phyloP scores from a whole-genome alignment of 139 green algal genomes.

The Chlamydomonas applanata region DNA sequence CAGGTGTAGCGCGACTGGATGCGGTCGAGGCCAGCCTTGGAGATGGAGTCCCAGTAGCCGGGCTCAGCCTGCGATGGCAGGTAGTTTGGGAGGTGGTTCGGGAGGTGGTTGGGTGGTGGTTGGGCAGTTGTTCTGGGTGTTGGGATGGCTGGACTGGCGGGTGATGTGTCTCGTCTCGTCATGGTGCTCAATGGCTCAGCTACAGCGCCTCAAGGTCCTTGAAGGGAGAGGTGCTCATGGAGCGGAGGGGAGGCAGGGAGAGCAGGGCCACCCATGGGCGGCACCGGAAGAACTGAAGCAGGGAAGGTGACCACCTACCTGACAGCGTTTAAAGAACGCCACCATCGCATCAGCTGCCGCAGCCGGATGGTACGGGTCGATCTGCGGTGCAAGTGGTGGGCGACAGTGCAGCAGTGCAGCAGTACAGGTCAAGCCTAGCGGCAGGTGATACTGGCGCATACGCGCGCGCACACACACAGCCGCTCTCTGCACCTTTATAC shows the following conservation, averaged over 20 bases:
- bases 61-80: constrained; percentile 21
- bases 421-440: too few species aligned
- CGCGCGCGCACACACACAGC: too few species aligned
- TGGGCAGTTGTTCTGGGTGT: too few species aligned
- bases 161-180: background rate
- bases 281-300: background rate
- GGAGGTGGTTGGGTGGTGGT: too few species aligned
- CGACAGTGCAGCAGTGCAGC: too few species aligned
- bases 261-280: background rate
- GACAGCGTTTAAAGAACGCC: constrained; percentile 75
- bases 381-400: constrained; percentile 36
- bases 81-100: too few species aligned
- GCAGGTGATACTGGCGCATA: too few species aligned
- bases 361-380: constrained; percentile 75
- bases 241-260: background rate
- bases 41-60: constrained; percentile 54
- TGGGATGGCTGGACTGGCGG: background rate
- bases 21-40: background rate
- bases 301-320: constrained; percentile 7
- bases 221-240: too few species aligned
- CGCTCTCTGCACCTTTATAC: too few species aligned
- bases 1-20: constrained; percentile 1
- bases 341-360: constrained; percentile 63
- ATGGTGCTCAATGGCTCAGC: too few species aligned
- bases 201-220: too few species aligned